A percentile compares a stretch with the other conserved stretches of the same genome.
Conservation (phyloP, 129 eudicot species). For the Pseudognaphalium luteoalbum region DNA sequence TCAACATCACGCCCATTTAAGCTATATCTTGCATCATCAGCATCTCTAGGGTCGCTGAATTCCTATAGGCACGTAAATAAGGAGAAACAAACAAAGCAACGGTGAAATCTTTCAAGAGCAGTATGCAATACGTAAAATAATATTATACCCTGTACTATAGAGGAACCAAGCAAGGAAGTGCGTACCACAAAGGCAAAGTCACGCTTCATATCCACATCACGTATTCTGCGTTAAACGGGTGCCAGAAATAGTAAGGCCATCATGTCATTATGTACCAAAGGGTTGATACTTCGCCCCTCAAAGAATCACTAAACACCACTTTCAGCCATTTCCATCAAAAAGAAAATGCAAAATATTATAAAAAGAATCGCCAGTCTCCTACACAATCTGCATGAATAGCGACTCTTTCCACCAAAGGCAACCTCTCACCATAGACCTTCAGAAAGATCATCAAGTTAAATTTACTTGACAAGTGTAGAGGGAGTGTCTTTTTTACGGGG, state of each 20-base stretch:
- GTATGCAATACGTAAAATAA: neutral
- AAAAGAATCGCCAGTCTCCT: conserved; percentile 87
- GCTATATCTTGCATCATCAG: conserved; percentile 87
- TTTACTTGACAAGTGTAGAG: conserved; percentile 41
- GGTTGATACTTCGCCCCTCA: conserved; percentile 86
- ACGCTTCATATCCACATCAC: conserved; percentile 98
- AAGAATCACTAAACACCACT: conserved; percentile 79
- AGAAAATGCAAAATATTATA: conserved; percentile 61
- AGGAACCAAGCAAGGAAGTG: conserved; percentile 17
- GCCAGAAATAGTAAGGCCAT: conserved; percentile 88
- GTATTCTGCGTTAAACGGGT: conserved; percentile 95
- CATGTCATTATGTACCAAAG: conserved; percentile 65
- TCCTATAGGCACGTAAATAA: conserved; percentile 42
- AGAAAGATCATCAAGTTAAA: conserved; percentile 74
- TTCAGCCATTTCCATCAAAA: conserved; percentile 75
- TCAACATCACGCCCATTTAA: conserved; percentile 83
- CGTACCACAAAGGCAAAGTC: conserved; percentile 93
- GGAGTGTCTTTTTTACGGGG: conserved; percentile 2
- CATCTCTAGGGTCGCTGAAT: conserved; percentile 87
- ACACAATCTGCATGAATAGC: conserved; percentile 54
- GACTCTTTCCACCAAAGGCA: conserved; percentile 82
- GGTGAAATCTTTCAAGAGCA: conserved; percentile 26
- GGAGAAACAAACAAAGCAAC: conserved; percentile 11
- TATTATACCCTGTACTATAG: conserved; percentile 3
- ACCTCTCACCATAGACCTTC: conserved; percentile 96